Evolutionary conservation across 495 filamentous ascomycete genomes (phyloP).

Genomic region (Aspergillus campestris): DNA sequence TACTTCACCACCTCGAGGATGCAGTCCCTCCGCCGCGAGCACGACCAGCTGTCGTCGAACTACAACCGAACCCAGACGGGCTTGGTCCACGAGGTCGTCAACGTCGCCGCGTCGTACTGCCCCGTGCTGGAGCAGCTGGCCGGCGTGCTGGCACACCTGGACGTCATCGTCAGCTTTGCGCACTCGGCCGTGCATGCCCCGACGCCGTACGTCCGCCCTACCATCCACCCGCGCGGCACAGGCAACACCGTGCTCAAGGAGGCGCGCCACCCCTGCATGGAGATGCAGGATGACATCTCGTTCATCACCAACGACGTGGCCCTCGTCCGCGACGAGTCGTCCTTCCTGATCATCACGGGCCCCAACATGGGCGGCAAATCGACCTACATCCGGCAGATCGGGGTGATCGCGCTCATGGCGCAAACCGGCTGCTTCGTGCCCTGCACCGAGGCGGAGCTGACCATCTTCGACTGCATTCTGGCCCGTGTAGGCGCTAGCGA

Average conservation of each 20-base stretch:
- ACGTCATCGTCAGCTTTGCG: conserved; percentile 93
- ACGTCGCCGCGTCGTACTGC: conserved; percentile 88
- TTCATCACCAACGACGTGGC: conserved; percentile 98
- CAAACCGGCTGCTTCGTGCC: conserved; percentile 97
- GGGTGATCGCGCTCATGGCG: conserved; percentile 95
- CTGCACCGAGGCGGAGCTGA: conserved; percentile 80
- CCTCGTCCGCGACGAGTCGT: conserved; percentile 69
- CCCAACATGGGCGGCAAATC: conserved; percentile 99
- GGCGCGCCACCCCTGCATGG: conserved; percentile 96
- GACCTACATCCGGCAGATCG: conserved; percentile 96
- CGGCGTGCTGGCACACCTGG: conserved; percentile 82
- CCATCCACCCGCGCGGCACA: conserved; percentile 81
- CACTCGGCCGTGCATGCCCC: conserved; percentile 93
- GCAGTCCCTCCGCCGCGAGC: conserved; percentile 75
- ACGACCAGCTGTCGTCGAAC: conserved; percentile 88
- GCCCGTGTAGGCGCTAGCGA: conserved; percentile 93
- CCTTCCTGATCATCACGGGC: conserved; percentile 95
- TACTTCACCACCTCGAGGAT: conserved; percentile 92
- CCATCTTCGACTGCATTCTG: conserved; percentile 96
- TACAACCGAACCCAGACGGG: conserved; percentile 94
- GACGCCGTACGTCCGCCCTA: conserved; percentile 81
- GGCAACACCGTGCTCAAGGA: conserved; percentile 89
- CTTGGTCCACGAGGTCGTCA: conserved; percentile 85
- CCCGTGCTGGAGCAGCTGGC: conserved; percentile 88
- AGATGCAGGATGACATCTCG: conserved; percentile 96